phyloP scores from a whole-genome alignment of 23 red algal species.

The Agarophyton chilense region DNA sequence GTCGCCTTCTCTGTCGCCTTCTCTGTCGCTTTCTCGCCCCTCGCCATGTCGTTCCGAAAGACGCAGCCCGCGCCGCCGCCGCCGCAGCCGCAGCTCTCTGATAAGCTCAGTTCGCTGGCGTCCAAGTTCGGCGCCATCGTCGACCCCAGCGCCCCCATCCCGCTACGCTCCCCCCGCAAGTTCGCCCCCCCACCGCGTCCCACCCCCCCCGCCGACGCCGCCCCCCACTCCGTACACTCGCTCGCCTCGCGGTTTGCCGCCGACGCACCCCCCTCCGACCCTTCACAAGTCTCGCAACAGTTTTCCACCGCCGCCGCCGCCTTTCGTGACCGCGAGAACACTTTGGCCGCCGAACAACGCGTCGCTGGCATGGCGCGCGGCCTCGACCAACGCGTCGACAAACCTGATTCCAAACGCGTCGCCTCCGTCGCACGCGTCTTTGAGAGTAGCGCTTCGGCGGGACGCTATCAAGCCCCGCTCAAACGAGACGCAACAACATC shows the following conservation, averaged over 20 bases:
- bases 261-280: not conserved
- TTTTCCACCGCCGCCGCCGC: constrained; percentile 7
- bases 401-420: not conserved
- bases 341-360: not conserved
- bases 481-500: not conserved
- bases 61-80: too few species aligned
- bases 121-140: constrained; percentile 15
- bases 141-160: constrained; percentile 6
- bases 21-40: not conserved
- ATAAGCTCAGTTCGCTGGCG: not conserved
- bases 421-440: not conserved
- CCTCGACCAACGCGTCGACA: not conserved
- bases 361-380: not conserved
- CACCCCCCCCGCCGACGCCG: not conserved
- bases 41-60: constrained; percentile 11
- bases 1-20: too few species aligned
- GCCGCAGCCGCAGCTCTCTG: not conserved
- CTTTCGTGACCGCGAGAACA: not conserved
- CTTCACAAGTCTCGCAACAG: not conserved
- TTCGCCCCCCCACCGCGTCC: not conserved
- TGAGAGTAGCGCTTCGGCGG: not conserved
- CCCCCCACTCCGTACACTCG: not conserved
- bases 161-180: constrained; percentile 5
- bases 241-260: not conserved
- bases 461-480: not conserved